Conservation (phyloP, 2,329 filamentous ascomycete species). For the Xylariaceae sp. region DNA sequence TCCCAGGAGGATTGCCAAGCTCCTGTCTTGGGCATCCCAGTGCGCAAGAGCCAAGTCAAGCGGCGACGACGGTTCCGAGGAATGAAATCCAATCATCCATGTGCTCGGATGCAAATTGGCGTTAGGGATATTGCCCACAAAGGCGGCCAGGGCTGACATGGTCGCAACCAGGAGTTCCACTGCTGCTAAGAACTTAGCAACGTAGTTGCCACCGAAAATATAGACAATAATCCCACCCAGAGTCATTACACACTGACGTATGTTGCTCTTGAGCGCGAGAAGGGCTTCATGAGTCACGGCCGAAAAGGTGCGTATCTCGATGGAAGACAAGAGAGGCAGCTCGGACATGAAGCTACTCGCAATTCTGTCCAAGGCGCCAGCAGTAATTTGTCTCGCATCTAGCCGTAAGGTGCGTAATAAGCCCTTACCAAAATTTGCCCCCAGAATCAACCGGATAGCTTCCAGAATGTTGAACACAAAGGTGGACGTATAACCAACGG, state of each 20-base stretch:
- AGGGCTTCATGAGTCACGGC: slow-evolving; percentile 69
- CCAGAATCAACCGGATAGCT: slow-evolving; percentile 34
- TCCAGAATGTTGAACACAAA: slow-evolving; percentile 38
- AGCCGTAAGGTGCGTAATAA: slow-evolving; percentile 22
- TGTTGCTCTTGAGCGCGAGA: slow-evolving; percentile 51
- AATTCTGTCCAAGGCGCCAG: slow-evolving; percentile 38
- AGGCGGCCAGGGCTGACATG: slow-evolving; percentile 23
- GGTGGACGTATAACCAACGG: slow-evolving; percentile 51
- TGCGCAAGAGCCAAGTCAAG: slow-evolving; percentile 57
- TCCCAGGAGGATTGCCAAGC: slow-evolving; percentile 70
- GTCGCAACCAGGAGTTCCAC: slow-evolving; percentile 20
- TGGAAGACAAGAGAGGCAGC: slow-evolving; percentile 44
- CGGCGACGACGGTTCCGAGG: slow-evolving; percentile 34
- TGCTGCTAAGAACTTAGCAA: slow-evolving; percentile 28
- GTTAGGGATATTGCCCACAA: slow-evolving; percentile 32
- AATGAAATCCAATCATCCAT: slow-evolving; percentile 55
- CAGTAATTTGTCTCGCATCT: slow-evolving; percentile 24
- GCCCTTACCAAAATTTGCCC: slow-evolving; percentile 29
- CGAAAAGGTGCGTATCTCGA: slow-evolving; percentile 71
- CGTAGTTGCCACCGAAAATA: slow-evolving; percentile 42
- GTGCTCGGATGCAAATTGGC: slow-evolving; percentile 43
- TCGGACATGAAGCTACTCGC: slow-evolving; percentile 47
- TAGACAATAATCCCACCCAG: slow-evolving; percentile 39
- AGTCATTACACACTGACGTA: slow-evolving; percentile 38
- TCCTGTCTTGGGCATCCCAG: slow-evolving; percentile 62